Base-by-base conservation (phyloP, 345 rosid species). In the Euclidium syriacum region DNA sequence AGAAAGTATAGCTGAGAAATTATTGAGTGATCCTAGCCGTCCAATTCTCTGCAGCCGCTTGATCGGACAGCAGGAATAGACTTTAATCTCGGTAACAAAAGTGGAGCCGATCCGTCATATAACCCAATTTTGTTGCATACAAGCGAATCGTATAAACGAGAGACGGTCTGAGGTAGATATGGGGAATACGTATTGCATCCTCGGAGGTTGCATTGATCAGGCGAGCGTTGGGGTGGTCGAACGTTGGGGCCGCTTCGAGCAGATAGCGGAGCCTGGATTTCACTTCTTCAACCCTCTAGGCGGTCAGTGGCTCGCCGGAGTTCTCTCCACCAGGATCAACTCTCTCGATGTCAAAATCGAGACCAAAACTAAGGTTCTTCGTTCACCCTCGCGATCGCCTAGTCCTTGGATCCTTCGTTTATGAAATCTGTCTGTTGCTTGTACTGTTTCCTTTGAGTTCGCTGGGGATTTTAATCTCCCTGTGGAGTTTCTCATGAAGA, bases 161-260 rank as follows among this genome's bases (percentile, higher is more conserved):
- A 62, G 23, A 9, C 36, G 47, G 34, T 62, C 47, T 62, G n/a
- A 3, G 15, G 19, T 35, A 27, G 34, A 50, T 0, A 92, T 86
- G 97, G 97, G 95, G 52, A 90, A 80, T 14, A 3, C 81, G 6
- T 75, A 48, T 33, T 87, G 76, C 56, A 17, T 70, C 2, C 0
- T 76, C 0, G 79, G 81, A 40, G 85, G 87, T 10, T 90, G 99
- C 80, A 43, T 94, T 1, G 95, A 86, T 42, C 96, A 94, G 51
- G 99, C 96, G 9, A 83, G 86, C 76, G 40, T 94, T 10, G 96
- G 97, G 36, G 57, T 94, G 14, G 75, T 95, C 8, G 90, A 95
- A 81, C 65, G 86, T 12, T 95, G 96, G 89, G 99, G 99, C 0
- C 90, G 99, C 22, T 95, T 87, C 73, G 87, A 95, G 76, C 79